phyloP scores from a whole-genome alignment of 2,329 filamentous ascomycete genomes.

The Cadophora sp. region DNA sequence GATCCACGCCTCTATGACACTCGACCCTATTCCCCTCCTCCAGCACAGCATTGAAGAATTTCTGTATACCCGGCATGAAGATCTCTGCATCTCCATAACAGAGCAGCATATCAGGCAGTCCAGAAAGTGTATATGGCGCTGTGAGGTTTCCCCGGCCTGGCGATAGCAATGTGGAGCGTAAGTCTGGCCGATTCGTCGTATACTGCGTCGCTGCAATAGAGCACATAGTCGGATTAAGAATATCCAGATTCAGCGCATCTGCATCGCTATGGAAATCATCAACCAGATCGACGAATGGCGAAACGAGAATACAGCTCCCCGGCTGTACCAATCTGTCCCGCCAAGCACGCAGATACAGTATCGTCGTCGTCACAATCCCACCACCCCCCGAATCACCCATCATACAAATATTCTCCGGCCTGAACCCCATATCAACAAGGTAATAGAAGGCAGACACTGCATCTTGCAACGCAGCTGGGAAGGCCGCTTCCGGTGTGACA shows the following conservation, averaged over 20 bases:
- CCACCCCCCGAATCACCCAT: slow-evolving; percentile 7
- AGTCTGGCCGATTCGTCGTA: not conserved
- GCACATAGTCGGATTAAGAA: slow-evolving; percentile 6
- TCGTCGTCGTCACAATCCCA: not conserved
- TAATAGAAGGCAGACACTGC: slow-evolving; percentile 7
- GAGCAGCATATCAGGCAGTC: slow-evolving; percentile 1
- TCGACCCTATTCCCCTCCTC: slow-evolving; percentile 9
- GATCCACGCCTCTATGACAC: slow-evolving; percentile 9
- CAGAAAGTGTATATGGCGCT: not conserved
- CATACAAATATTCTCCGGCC: slow-evolving; percentile 3
- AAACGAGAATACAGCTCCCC: slow-evolving; percentile 7
- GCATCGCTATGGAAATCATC: slow-evolving; percentile 10
- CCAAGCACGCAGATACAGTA: not conserved
- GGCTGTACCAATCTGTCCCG: not conserved
- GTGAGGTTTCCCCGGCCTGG: not conserved
- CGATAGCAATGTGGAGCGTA: not conserved
- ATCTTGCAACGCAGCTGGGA: slow-evolving; percentile 17
- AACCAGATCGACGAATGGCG: slow-evolving; percentile 6
- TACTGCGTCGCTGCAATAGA: slow-evolving; percentile 8
- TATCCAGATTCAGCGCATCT: slow-evolving; percentile 1
- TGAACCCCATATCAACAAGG: slow-evolving; percentile 6
- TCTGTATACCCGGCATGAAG: slow-evolving; percentile 12
- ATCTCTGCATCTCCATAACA: slow-evolving; percentile 13
- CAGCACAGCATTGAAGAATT: not conserved
- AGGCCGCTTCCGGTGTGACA: not conserved